Base-by-base conservation (phyloP, 208 protist species). In the Leishmania braziliensis region DNA sequence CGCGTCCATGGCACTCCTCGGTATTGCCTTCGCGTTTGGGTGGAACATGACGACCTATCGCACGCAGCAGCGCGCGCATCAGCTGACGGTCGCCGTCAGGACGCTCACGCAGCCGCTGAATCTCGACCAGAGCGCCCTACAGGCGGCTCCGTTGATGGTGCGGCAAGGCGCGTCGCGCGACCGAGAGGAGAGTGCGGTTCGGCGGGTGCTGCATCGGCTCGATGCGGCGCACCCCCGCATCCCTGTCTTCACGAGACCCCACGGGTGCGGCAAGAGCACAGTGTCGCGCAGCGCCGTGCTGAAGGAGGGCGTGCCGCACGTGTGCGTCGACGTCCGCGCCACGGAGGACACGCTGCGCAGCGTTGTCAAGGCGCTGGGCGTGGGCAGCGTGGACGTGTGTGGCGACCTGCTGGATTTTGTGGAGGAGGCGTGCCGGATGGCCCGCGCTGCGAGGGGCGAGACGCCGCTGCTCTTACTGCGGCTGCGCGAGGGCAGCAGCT, bases 381-480 rank as follows among this genome's bases (percentile, higher is more conserved):
- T 97, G 5, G 86, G 88, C 54, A 96, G 95, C 81, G 80, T 95
- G n/a, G 92, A 95, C 43, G 90, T 94, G 3, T 97, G 95, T 60
- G 92, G 95, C 14, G 92, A 97, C 78, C 70, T 97, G 69, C 18
- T 46, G 36, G 36, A 94, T 82, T 95, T 97, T 73, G 75, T 97
- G 6, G 90, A 97, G 77, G 83, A 89, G 10, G 89, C 91, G 36
- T 36, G 36, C 36, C 36, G 36, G 36, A 36, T 36, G 36, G 36
- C 36, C 36, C 36, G 36, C 36, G 36, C 36, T 36, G 36, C 36
- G 36, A 36, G 0, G 36, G 36, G 36, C 36, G 36, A 36, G 36
- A 36, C 36, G 36, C 36, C 36, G 36, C 36, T 36, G 36, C 36
- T 36, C 36, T 90, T 92, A 29, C 72, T 97, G 72, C 95, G 94